Evolutionary conservation across 2,329 filamentous ascomycete genomes (phyloP).

Genomic region (Aspergillus glaucus): DNA sequence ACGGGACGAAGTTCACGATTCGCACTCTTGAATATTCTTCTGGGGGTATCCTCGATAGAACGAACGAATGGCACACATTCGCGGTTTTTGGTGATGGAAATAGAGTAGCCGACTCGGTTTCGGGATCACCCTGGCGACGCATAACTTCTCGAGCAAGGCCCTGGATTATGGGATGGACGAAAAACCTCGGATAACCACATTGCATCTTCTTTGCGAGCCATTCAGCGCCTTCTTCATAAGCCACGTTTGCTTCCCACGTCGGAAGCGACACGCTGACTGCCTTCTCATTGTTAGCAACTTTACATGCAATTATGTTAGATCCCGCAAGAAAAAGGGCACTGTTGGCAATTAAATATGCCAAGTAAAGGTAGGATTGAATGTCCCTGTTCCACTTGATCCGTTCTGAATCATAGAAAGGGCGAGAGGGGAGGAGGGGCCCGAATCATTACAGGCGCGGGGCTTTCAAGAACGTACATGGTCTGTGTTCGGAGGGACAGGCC

Average conservation of each 20-base stretch:
- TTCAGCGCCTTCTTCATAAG: conserved; percentile 84
- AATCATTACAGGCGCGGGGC: conserved; percentile 1
- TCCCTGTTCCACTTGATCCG: not conserved
- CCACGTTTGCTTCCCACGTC: conserved; percentile 85
- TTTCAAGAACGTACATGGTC: conserved; percentile 58
- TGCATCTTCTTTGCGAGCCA: conserved; percentile 82
- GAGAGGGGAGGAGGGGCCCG: conserved; percentile 16
- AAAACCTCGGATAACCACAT: conserved; percentile 92
- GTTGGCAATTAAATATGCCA: not conserved
- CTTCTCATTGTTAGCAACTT: conserved; percentile 41
- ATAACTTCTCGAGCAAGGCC: conserved; percentile 65
- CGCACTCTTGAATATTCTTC: conserved; percentile 46
- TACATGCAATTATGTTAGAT: too few relatives aligned
- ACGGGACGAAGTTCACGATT: conserved; percentile 46
- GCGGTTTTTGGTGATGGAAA: conserved; percentile 70
- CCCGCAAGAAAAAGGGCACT: too few relatives aligned
- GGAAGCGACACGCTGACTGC: conserved; percentile 94
- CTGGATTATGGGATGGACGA: conserved; percentile 77
- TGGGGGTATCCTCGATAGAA: conserved; percentile 41
- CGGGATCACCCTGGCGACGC: conserved; percentile 48
- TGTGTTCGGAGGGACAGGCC: conserved; percentile 70
- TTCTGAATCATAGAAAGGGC: conserved; percentile 1
- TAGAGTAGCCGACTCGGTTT: conserved; percentile 64
- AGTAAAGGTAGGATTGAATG: not conserved
- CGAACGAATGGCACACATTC: conserved; percentile 67